Evolutionary conservation across 2,329 filamentous ascomycete genomes (phyloP).

Genomic region (Ophiostoma ulmi): DNA sequence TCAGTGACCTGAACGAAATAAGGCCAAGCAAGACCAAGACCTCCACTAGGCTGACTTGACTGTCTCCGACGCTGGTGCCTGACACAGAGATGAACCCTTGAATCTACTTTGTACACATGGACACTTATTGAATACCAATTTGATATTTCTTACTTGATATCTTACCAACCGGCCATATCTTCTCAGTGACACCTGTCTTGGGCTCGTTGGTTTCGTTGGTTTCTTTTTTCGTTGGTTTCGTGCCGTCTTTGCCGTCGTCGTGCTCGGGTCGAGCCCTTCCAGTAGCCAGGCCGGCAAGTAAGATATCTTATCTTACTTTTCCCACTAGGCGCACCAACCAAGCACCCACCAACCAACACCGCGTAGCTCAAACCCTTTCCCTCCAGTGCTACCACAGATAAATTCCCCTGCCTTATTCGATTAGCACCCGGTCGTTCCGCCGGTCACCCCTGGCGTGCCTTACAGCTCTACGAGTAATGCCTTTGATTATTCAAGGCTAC

Average conservation of each 20-base stretch:
- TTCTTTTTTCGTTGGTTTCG: not conserved
- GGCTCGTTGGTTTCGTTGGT: not conserved
- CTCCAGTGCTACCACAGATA: not conserved
- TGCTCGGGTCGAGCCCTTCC: not conserved
- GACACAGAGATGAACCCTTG: no score
- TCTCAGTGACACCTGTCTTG: not conserved
- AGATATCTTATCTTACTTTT: not conserved
- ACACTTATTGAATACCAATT: no score
- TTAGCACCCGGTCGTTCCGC: constrained; percentile 8
- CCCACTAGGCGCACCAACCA: no score
- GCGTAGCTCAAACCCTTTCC: not conserved
- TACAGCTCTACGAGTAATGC: not conserved
- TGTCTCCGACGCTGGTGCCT: no score
- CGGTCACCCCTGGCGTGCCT: constrained; percentile 5
- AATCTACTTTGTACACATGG: no score
- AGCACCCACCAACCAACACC: not conserved
- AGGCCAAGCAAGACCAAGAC: not conserved
- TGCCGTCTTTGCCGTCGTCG: not conserved
- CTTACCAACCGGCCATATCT: not conserved
- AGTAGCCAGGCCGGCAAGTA: not conserved
- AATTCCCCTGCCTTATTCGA: not conserved
- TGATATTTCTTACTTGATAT: not conserved
- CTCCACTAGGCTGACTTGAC: no score
- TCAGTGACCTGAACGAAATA: not conserved
- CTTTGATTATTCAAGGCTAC: not conserved